Conservation (phyloP, 306 rosid genomes). For the Vachellia collinsii region DNA sequence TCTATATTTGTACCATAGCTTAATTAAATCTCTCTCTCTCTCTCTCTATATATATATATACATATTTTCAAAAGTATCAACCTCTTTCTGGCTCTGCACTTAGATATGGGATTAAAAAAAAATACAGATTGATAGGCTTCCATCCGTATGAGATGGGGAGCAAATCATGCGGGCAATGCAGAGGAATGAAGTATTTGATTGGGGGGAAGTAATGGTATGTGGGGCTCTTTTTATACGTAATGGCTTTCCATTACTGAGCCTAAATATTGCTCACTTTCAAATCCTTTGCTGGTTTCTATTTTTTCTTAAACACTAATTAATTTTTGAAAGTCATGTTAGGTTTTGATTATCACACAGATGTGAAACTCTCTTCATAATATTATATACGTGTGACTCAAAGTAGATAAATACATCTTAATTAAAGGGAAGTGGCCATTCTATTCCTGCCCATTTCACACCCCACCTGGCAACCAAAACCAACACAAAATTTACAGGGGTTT, state of each 20-base stretch:
- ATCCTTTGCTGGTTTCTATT: neutral
- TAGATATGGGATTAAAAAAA: too few relatives aligned
- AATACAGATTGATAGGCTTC: neutral
- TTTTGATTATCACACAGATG: neutral
- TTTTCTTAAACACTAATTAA: neutral
- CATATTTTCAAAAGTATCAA: too few relatives aligned
- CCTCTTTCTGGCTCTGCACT: too few relatives aligned
- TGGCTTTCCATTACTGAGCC: neutral
- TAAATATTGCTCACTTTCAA: neutral
- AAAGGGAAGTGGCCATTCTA: neutral
- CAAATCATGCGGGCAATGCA: conserved; percentile 36
- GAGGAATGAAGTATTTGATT: conserved; percentile 5
- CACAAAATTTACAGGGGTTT: neutral
- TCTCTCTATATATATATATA: too few relatives aligned
- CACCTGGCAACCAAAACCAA: neutral
- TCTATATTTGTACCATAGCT: too few relatives aligned
- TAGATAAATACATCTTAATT: neutral
- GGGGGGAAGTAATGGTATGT: conserved; percentile 24
- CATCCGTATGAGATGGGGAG: conserved; percentile 7
- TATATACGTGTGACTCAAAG: too few relatives aligned
- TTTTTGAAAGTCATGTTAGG: neutral
- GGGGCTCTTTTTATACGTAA: conserved; percentile 31
- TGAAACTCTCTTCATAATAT: too few relatives aligned
- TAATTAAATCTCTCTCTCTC: too few relatives aligned
- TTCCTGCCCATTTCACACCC: neutral